phyloP scores from a whole-genome alignment of 2,329 filamentous ascomycete genomes.

The Fusarium drepaniforme region DNA sequence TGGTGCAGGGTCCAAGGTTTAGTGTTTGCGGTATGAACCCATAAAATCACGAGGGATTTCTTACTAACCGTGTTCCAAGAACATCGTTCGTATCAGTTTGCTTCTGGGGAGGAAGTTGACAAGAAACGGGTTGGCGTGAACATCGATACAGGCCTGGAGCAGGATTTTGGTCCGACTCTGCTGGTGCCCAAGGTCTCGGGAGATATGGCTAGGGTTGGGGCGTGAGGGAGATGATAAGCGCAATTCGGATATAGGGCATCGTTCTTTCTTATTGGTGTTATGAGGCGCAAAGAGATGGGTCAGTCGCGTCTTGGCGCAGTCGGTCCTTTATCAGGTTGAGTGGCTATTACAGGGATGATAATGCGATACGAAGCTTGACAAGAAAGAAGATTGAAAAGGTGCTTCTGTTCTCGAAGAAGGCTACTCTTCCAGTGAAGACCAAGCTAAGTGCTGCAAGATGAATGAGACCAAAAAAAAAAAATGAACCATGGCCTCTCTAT shows the following conservation, averaged over 20 bases:
- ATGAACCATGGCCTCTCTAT: neutral
- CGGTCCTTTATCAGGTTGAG: neutral
- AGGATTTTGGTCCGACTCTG: conserved; percentile 37
- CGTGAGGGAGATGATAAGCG: no score
- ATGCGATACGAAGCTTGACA: neutral
- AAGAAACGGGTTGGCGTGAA: conserved; percentile 20
- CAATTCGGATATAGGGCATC: accelerated
- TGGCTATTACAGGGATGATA: neutral
- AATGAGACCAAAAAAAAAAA: neutral
- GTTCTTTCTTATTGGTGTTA: neutral
- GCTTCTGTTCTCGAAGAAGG: neutral
- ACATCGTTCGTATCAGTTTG: conserved; percentile 32
- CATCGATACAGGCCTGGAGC: conserved; percentile 20
- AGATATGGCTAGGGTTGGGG: neutral
- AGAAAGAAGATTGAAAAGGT: neutral
- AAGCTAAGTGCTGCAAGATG: accelerated
- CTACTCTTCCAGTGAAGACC: neutral
- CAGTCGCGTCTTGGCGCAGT: neutral
- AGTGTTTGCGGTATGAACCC: conserved; percentile 29
- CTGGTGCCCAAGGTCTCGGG: conserved; percentile 6
- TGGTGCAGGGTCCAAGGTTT: conserved; percentile 35
- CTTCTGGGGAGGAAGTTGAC: conserved; percentile 6
- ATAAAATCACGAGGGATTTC: accelerated
- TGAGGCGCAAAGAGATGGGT: neutral
- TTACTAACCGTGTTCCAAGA: conserved; percentile 14